These are phyloP conservation scores for Xylogone sp. DNA, from an alignment of 2,329 filamentous ascomycete species.

Conservation along the genomic window DNA sequence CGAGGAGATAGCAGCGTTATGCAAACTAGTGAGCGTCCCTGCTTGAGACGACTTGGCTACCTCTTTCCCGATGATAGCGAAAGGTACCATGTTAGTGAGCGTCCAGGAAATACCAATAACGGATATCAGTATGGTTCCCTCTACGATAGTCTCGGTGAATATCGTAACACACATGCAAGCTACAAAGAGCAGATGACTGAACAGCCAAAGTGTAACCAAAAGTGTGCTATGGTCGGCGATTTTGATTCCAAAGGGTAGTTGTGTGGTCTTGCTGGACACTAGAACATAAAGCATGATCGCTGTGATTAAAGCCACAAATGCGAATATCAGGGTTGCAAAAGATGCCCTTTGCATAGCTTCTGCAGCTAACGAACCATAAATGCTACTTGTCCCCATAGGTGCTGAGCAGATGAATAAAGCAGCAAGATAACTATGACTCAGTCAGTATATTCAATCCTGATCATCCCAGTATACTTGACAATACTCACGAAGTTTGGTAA, in stretches of 20 bases:
- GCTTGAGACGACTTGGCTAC: constrained; percentile 11
- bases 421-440: constrained; percentile 7
- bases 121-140: constrained; percentile 13
- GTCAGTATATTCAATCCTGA: constrained; percentile 4
- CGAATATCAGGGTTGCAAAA: neutral
- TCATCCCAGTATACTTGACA: constrained; percentile 10
- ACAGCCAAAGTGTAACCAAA: constrained; percentile 10
- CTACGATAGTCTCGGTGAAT: constrained; percentile 9
- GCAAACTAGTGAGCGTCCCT: constrained; percentile 10
- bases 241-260: neutral
- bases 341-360: neutral
- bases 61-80: constrained; percentile 25
- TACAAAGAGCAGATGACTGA: constrained; percentile 16
- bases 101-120: constrained; percentile 25
- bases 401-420: constrained; percentile 1
- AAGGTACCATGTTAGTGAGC: constrained; percentile 27
- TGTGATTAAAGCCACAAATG: neutral
- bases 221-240: constrained; percentile 1
- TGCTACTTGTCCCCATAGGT: neutral
- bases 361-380: neutral
- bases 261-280: constrained; percentile 1
- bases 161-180: constrained; percentile 16
- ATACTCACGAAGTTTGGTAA: constrained; percentile 26
- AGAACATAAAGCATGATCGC: neutral
- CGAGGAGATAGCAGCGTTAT: constrained; percentile 12